Evolutionary conservation across 495 filamentous ascomycete species (phyloP).

Genomic region (Endocarpon pusillum): DNA sequence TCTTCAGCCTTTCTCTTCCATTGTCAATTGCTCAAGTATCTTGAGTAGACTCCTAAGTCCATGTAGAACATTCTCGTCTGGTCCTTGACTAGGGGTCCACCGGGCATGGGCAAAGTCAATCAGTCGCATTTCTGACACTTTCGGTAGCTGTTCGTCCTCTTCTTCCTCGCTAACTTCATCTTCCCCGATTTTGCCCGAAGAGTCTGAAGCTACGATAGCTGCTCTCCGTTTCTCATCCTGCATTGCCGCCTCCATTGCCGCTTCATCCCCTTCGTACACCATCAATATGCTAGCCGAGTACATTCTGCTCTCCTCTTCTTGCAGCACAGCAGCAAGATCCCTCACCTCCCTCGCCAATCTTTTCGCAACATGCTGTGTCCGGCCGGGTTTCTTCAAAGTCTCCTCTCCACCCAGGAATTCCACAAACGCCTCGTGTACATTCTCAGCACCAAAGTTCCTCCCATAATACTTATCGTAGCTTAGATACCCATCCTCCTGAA

Average conservation of each 20-base stretch:
- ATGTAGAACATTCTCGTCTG: conserved; percentile 67
- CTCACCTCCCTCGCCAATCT: conserved; percentile 51
- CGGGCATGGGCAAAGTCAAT: conserved; percentile 94
- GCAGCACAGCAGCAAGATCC: conserved; percentile 44
- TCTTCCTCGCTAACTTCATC: conserved; percentile 51
- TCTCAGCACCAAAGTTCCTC: conserved; percentile 49
- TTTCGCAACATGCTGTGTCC: conserved; percentile 36
- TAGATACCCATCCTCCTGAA: conserved; percentile 40
- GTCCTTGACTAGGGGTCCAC: conserved; percentile 72
- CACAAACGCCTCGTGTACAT: conserved; percentile 56
- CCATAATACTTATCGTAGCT: conserved; percentile 85
- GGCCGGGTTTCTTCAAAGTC: conserved; percentile 31
- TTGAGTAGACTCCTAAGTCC: conserved; percentile 59
- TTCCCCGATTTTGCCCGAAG: conserved; percentile 24
- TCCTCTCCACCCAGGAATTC: conserved; percentile 53
- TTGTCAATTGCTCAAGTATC: conserved; percentile 51
- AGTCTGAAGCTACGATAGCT: conserved; percentile 11
- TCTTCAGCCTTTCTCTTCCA: conserved; percentile 14
- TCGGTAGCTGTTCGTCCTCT: conserved; percentile 45
- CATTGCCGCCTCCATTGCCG: conserved; percentile 47
- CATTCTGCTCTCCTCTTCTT: conserved; percentile 76
- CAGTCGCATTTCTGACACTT: conserved; percentile 66
- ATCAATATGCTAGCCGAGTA: conserved; percentile 81
- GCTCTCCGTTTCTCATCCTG: conserved; percentile 28
- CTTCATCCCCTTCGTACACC: conserved; percentile 77